Conservation (phyloP, 2,329 filamentous ascomycete species). For the Diatrype stigma region DNA sequence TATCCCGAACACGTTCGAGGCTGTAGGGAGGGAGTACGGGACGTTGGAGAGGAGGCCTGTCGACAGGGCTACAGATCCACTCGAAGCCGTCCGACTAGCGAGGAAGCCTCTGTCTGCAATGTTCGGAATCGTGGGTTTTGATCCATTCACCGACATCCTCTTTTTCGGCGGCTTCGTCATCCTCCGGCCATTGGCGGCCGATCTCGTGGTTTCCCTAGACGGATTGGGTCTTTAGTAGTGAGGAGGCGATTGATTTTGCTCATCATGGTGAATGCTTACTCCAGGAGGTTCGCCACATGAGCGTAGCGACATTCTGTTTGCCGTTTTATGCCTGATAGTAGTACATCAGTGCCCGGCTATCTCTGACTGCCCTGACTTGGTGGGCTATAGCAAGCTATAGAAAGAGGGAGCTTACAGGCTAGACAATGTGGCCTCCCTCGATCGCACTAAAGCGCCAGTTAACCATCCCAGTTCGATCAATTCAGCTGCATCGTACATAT, state of each 20-base stretch:
- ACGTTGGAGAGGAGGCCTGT: slow-evolving; percentile 66
- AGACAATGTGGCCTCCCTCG: slow-evolving; percentile 65
- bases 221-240: slow-evolving; percentile 6
- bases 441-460: slow-evolving; percentile 56
- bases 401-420: slow-evolving; percentile 46
- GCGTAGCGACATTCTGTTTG: slow-evolving; percentile 74
- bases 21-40: slow-evolving; percentile 65
- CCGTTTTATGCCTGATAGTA: slow-evolving; percentile 63
- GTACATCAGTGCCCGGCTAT: slow-evolving; percentile 12
- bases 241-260: not conserved
- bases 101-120: slow-evolving; percentile 51
- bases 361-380: not conserved
- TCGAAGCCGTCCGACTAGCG: slow-evolving; percentile 40
- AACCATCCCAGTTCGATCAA: not conserved
- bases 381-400: not conserved
- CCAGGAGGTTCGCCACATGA: slow-evolving; percentile 70
- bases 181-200: slow-evolving; percentile 73
- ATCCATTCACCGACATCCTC: slow-evolving; percentile 35
- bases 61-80: slow-evolving; percentile 51
- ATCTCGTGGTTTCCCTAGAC: slow-evolving; percentile 53
- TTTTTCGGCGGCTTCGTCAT: slow-evolving; percentile 83
- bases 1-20: slow-evolving; percentile 77
- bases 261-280: slow-evolving; percentile 45
- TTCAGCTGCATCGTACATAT: not conserved
- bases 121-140: slow-evolving; percentile 45